A percentile compares a stretch with the other conserved stretches of the same genome.
Conservation (phyloP, 2,329 filamentous ascomycete genomes). For the Aureobasidium mangrovei region DNA sequence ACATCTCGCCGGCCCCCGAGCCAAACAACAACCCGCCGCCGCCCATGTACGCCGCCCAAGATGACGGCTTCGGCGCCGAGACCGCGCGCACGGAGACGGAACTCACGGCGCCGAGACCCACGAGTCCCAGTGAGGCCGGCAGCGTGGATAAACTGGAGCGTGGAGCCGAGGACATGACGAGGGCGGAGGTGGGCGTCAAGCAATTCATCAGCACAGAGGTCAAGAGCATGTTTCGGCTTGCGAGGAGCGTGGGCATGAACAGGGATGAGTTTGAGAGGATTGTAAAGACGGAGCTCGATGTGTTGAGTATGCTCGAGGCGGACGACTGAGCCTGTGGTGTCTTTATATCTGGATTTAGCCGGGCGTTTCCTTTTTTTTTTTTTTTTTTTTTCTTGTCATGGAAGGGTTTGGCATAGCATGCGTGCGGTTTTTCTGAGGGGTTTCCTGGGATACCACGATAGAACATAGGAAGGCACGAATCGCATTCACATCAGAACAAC, state of each 20-base stretch:
- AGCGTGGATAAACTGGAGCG: slow-evolving; percentile 50
- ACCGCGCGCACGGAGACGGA: slow-evolving; percentile 25
- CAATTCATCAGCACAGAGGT: slow-evolving; percentile 71
- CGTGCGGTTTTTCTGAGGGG: too few species aligned
- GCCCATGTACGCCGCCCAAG: slow-evolving; percentile 1
- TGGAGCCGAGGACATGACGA: slow-evolving; percentile 33
- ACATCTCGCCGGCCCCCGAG: slow-evolving; percentile 9
- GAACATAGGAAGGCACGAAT: too few species aligned
- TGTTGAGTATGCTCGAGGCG: slow-evolving; percentile 60
- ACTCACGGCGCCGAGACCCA: slow-evolving; percentile 47
- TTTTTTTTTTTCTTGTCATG: not conserved
- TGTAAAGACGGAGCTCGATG: slow-evolving; percentile 61
- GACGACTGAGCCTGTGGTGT: slow-evolving; percentile 26
- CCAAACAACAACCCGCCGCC: slow-evolving; percentile 11
- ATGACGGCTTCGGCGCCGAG: not conserved
- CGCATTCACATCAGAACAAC: too few species aligned
- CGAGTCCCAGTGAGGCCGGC: slow-evolving; percentile 33
- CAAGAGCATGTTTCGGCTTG: slow-evolving; percentile 65
- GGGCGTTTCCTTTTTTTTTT: not conserved
- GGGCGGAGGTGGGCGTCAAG: slow-evolving; percentile 64
- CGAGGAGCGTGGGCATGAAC: slow-evolving; percentile 62
- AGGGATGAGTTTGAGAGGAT: slow-evolving; percentile 66
- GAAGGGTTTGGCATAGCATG: not conserved
- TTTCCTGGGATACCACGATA: too few species aligned
- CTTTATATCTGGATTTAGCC: not conserved